A percentile compares a stretch with the other conserved stretches of the same genome.
Evolutionary conservation across 805 yeast genomes (phyloP).

Genomic region (Ogataea trehaloabstinens): DNA sequence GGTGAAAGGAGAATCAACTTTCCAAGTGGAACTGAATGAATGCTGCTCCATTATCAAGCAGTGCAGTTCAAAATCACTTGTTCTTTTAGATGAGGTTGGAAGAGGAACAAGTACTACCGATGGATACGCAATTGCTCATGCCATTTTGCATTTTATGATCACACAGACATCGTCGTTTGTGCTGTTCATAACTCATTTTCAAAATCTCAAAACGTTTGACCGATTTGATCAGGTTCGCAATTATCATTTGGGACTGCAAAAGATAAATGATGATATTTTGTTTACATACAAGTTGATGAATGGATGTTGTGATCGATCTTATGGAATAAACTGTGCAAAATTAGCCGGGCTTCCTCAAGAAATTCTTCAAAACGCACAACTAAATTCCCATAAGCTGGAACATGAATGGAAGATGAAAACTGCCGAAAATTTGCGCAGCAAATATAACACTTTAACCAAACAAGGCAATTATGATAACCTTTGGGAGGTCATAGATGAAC

Average conservation of each 20-base stretch:
- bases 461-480: constrained; percentile 10
- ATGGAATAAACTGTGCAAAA: constrained; percentile 83
- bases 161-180: constrained; percentile 48
- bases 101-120: constrained; percentile 69
- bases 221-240: constrained; percentile 44
- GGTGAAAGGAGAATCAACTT: constrained; percentile 74
- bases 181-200: constrained; percentile 84
- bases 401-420: constrained; percentile 17
- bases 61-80: constrained; percentile 54
- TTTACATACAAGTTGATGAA: constrained; percentile 50
- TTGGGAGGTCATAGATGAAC: constrained; percentile 21
- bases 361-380: constrained; percentile 45
- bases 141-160: constrained; percentile 63
- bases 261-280: constrained; percentile 31
- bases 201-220: constrained; percentile 56
- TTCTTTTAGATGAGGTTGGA: constrained; percentile 74
- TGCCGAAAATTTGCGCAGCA: constrained; percentile 10
- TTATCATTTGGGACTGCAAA: constrained; percentile 65
- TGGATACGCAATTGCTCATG: constrained; percentile 78
- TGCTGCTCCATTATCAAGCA: constrained; percentile 53
- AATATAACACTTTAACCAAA: constrained; percentile 1
- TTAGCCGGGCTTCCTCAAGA: constrained; percentile 59
- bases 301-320: constrained; percentile 61
- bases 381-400: constrained; percentile 31
- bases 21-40: constrained; percentile 73